Evolutionary conservation across 2,329 filamentous ascomycete species (phyloP), one percentile per base, ranked within the genome.

Genomic region (Apiospora arundinis): DNA sequence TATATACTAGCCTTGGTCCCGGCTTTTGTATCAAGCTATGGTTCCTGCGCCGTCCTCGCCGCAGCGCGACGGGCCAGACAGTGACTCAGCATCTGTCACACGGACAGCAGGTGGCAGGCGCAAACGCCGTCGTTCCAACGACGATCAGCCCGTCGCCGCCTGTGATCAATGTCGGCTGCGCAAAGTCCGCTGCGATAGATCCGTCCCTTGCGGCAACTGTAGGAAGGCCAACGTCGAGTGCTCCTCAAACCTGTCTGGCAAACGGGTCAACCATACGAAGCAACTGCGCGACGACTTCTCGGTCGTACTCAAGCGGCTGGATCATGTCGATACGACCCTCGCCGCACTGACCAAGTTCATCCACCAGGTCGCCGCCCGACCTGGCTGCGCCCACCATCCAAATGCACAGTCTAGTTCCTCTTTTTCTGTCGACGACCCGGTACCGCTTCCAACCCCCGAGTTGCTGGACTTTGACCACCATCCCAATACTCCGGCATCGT

Each of bases 221-320:
- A 66, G 66, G 14, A 74, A 73, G 67, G 67, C 66, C 46, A 70
- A 71, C 56, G 67, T 74, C n/a, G 72, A 72, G 44, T 74, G 74
- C 49, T 49, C 48, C 16, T 56, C 49, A 1, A 56, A 18, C 4
- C 7, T 32, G 6, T 52, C 48, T 11, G 23, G 11, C 12, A 75
- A 75, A 49, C 74, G 72, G 7, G 73, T 74, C 2, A 76, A 76
- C 16, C 72, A 75, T 32, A 74, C 74, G 44, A 75, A 76, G 37
- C 70, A 75, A 48, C 48, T 76, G 75, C 71, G 74, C n/a, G 70
- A 75, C 60, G 74, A 75, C 60, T 76, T 76, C 63, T 74, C 72
- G 21, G 71, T 70, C 21, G 72, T 75, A 21, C 25, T 74, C 14
- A 73, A 74, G 25, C 73, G 71, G 28, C 72, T 76, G n/a, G 69